These are phyloP conservation scores for Saksenaea oblongispora DNA, from an alignment of 371 early-diverging fungal genomes.

Conservation along the genomic window DNA sequence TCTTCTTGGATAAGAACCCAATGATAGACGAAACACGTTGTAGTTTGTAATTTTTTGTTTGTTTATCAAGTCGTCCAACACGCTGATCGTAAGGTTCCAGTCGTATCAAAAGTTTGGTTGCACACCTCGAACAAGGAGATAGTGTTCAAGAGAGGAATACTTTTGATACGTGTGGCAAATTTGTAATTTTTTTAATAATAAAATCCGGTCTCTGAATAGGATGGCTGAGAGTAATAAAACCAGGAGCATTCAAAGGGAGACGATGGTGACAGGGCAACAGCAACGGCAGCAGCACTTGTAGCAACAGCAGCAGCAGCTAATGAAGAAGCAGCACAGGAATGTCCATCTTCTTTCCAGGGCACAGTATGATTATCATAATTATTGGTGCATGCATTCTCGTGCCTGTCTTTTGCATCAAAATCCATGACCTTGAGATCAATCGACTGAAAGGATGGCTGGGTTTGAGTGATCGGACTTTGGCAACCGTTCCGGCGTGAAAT, in stretches of 20 bases:
- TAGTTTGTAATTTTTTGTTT: too few species aligned
- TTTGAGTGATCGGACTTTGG: constrained; percentile 23
- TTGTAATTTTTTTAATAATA: not conserved
- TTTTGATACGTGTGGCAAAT: too few species aligned
- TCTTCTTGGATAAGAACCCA: too few species aligned
- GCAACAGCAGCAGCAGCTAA: not conserved
- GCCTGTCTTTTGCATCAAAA: constrained; percentile 2
- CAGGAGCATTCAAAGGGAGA: not conserved
- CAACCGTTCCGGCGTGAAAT: constrained; percentile 37
- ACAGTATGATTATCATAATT: not conserved
- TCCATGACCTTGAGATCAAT: constrained; percentile 17
- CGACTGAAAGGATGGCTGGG: constrained; percentile 4
- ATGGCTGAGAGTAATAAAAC: constrained; percentile 2
- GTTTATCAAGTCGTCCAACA: too few species aligned
- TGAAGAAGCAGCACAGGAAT: not conserved
- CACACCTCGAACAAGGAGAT: too few species aligned
- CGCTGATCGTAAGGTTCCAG: too few species aligned
- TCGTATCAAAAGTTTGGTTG: too few species aligned
- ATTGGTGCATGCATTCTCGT: not conserved
- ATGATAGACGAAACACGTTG: too few species aligned
- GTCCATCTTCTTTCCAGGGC: not conserved
- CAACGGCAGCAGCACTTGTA: not conserved
- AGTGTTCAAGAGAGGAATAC: too few species aligned
- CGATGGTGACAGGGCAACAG: not conserved
- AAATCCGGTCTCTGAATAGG: not conserved